phyloP scores from a whole-genome alignment of 352 stramenopile genomes.

The Pythium grandisporangium region DNA sequence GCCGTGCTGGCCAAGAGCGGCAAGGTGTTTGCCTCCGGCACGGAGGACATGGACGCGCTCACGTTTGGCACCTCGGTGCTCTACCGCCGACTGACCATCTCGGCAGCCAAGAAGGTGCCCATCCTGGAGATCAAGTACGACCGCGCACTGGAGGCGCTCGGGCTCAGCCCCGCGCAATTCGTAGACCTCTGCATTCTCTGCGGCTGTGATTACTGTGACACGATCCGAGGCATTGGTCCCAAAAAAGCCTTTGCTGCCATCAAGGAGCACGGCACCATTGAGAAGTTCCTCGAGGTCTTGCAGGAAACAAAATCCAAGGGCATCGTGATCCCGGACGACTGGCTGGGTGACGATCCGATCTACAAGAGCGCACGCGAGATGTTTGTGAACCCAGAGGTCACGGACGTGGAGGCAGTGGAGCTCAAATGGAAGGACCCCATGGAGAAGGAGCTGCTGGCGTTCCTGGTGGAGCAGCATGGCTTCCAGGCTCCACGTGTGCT shows the following conservation, averaged over 20 bases:
- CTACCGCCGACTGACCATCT: slow-evolving; percentile 88
- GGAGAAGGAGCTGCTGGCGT: slow-evolving; percentile 85
- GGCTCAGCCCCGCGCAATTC: slow-evolving; percentile 93
- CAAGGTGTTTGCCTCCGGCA: slow-evolving; percentile 93
- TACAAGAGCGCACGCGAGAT: slow-evolving; percentile 91
- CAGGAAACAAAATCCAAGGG: slow-evolving; percentile 83
- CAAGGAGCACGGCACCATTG: slow-evolving; percentile 93
- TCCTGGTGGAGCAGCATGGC: slow-evolving; percentile 95
- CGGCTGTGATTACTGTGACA: slow-evolving; percentile 98
- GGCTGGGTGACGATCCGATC: slow-evolving; percentile 81
- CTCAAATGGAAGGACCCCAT: slow-evolving; percentile 94
- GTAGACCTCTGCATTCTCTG: slow-evolving; percentile 99
- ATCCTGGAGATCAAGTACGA: slow-evolving; percentile 89
- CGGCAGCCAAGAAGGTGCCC: slow-evolving; percentile 82
- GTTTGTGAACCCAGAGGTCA: slow-evolving; percentile 84
- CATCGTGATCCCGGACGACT: slow-evolving; percentile 76
- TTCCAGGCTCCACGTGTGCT: slow-evolving; percentile 94
- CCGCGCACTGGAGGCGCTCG: slow-evolving; percentile 90
- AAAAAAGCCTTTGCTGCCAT: slow-evolving; percentile 98
- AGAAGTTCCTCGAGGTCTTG: slow-evolving; percentile 90
- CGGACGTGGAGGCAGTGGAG: slow-evolving; percentile 51
- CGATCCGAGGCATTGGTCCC: slow-evolving; percentile 95
- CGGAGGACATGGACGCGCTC: slow-evolving; percentile 99
- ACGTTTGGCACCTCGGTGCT: slow-evolving; percentile 97
- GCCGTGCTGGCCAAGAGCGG: slow-evolving; percentile 89